These are phyloP conservation scores for Pseudocercospora eumusae DNA, from an alignment of 2,329 filamentous ascomycete genomes.

Conservation along the genomic window DNA sequence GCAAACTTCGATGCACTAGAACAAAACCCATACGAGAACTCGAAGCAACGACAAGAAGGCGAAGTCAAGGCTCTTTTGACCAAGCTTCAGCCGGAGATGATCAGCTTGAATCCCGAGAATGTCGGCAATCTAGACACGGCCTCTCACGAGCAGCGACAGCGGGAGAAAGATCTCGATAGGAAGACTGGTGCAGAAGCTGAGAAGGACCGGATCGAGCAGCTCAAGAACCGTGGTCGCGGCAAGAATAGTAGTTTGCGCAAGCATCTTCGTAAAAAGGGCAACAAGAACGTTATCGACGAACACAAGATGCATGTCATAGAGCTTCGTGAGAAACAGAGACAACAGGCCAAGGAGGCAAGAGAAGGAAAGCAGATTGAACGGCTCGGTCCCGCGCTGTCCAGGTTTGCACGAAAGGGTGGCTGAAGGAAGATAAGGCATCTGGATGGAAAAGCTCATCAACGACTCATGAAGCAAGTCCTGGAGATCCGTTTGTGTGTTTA, in stretches of 20 bases:
- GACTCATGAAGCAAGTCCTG: background rate
- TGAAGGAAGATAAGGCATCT: constrained; percentile 29
- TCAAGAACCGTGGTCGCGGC: constrained; percentile 78
- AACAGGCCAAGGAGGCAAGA: constrained; percentile 67
- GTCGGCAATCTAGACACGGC: constrained; percentile 84
- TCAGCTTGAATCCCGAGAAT: constrained; percentile 87
- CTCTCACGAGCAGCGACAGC: constrained; percentile 72
- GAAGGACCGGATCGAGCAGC: constrained; percentile 58
- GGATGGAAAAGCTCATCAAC: background rate
- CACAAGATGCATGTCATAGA: constrained; percentile 84
- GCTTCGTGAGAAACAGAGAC: constrained; percentile 68
- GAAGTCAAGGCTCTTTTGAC: constrained; percentile 89
- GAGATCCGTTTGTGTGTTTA: background rate
- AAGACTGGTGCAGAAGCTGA: constrained; percentile 50
- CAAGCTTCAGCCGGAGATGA: constrained; percentile 97
- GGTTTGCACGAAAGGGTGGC: constrained; percentile 73
- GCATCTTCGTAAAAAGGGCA: constrained; percentile 86
- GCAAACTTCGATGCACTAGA: constrained; percentile 95
- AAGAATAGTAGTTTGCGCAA: constrained; percentile 87
- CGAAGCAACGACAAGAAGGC: constrained; percentile 85
- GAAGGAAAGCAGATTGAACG: constrained; percentile 70
- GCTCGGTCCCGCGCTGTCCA: constrained; percentile 79
- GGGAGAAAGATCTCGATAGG: constrained; percentile 77
- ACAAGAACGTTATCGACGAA: constrained; percentile 94
- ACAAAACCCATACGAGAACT: constrained; percentile 90